Evolutionary conservation across 495 filamentous ascomycete genomes (phyloP).

Genomic region (Jackrogersella multiformis): DNA sequence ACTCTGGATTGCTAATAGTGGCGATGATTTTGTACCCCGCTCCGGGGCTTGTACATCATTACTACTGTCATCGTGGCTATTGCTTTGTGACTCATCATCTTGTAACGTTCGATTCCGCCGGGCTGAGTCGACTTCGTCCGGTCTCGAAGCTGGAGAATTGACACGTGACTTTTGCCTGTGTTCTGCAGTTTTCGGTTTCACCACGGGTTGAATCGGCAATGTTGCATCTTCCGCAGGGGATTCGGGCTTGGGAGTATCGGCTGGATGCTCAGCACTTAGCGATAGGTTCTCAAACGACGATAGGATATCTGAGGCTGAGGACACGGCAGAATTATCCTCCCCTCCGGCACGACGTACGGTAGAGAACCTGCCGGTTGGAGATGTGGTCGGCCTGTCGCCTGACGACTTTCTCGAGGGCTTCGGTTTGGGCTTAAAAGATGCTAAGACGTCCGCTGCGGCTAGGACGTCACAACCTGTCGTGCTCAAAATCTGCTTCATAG

Average conservation of each 20-base stretch:
- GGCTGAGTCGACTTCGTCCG: slow-evolving; percentile 1
- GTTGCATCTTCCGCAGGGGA: slow-evolving; percentile 33
- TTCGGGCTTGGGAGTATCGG: slow-evolving; percentile 34
- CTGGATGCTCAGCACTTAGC: slow-evolving; percentile 46
- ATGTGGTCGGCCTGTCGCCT: slow-evolving; percentile 29
- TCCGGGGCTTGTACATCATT: slow-evolving; percentile 1
- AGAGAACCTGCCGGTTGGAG: slow-evolving; percentile 74
- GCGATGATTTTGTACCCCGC: background rate
- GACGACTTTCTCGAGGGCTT: slow-evolving; percentile 27
- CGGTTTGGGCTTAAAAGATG: slow-evolving; percentile 44
- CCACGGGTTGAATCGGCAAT: slow-evolving; percentile 45
- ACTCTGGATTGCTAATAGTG: background rate
- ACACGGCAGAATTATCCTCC: slow-evolving; percentile 31
- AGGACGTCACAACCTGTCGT: slow-evolving; percentile 76
- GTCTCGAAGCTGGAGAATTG: background rate
- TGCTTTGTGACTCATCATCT: slow-evolving; percentile 32
- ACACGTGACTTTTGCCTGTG: slow-evolving; percentile 11
- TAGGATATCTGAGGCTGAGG: slow-evolving; percentile 44
- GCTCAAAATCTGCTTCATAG: slow-evolving; percentile 78
- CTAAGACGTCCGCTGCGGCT: slow-evolving; percentile 66
- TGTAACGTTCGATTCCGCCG: background rate
- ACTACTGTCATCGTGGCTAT: background rate
- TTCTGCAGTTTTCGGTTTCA: slow-evolving; percentile 19
- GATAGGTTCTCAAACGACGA: slow-evolving; percentile 46
- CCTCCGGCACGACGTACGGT: slow-evolving; percentile 87